A percentile compares a stretch with the other conserved stretches of the same genome.
Conservation (phyloP, 192 early-diverging fungal species). For the Geranomyces michiganensis region DNA sequence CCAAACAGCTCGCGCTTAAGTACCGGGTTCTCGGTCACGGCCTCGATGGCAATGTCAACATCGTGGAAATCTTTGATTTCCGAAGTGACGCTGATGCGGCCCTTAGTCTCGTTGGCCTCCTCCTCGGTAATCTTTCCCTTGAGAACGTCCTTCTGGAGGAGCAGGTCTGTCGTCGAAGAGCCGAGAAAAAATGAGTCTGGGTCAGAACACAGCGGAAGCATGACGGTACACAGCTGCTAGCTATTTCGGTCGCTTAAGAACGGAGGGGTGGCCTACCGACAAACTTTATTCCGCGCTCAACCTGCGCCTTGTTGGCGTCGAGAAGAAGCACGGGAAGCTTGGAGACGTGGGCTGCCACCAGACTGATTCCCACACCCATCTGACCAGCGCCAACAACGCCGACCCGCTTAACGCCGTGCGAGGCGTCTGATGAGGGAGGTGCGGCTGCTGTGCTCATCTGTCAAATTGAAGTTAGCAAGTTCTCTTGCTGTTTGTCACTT, state of each 20-base stretch:
- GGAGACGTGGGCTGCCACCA: slow-evolving; percentile 83
- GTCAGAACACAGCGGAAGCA: too few species aligned
- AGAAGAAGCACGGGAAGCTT: slow-evolving; percentile 74
- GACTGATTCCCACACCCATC: slow-evolving; percentile 84
- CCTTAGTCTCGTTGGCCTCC: slow-evolving; percentile 63
- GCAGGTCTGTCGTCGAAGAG: slow-evolving; percentile 69
- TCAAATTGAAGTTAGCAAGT: too few species aligned
- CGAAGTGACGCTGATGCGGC: slow-evolving; percentile 65
- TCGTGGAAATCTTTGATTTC: slow-evolving; percentile 63
- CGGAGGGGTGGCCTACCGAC: slow-evolving; percentile 66
- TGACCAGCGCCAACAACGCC: slow-evolving; percentile 95
- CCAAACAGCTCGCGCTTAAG: slow-evolving; percentile 84
- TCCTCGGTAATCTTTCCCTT: slow-evolving; percentile 85
- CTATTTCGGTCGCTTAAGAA: not conserved
- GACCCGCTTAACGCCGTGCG: slow-evolving; percentile 5
- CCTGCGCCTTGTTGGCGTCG: slow-evolving; percentile 77
- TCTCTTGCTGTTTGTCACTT: too few species aligned
- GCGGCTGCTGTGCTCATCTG: too few species aligned
- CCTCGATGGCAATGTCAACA: slow-evolving; percentile 92
- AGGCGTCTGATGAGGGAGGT: not conserved
- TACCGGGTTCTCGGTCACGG: slow-evolving; percentile 81
- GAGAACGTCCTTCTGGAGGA: slow-evolving; percentile 86
- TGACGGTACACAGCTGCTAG: not conserved
- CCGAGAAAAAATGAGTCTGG: too few species aligned
- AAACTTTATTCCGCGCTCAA: slow-evolving; percentile 80